Evolutionary conservation across 768 basidiomycete genomes (phyloP).

Genomic region (Calocybe indica): DNA sequence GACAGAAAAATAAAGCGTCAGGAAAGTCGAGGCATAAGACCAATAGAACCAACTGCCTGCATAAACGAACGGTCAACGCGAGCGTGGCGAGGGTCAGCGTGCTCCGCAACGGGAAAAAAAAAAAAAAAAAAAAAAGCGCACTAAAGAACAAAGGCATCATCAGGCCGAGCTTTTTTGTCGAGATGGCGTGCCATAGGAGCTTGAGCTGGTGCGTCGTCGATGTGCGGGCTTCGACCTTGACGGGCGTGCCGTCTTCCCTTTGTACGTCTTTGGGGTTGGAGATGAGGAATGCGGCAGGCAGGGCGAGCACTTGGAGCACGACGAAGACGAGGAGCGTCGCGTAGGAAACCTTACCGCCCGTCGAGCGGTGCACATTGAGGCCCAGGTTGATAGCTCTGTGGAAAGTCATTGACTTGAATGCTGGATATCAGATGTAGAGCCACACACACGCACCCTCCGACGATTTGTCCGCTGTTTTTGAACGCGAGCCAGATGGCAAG

Average conservation of each 20-base stretch:
- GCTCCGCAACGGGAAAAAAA: not conserved
- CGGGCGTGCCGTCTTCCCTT: constrained; percentile 12
- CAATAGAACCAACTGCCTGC: constrained; percentile 16
- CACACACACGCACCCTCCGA: constrained; percentile 11
- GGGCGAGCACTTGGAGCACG: constrained; percentile 10
- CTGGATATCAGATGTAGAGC: not conserved
- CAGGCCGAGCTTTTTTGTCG: constrained; percentile 5
- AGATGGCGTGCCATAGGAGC: constrained; percentile 6
- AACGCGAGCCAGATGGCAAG: constrained; percentile 5
- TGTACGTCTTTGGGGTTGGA: constrained; percentile 12
- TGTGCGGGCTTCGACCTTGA: constrained; percentile 11
- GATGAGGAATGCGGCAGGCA: constrained; percentile 8
- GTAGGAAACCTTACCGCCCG: constrained; percentile 14
- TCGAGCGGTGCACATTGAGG: constrained; percentile 11
- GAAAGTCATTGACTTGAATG: not conserved
- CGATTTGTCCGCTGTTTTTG: constrained; percentile 5
- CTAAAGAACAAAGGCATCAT: constrained; percentile 12
- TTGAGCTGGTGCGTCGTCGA: constrained; percentile 10
- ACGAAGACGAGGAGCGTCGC: constrained; percentile 8
- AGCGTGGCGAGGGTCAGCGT: too few species aligned
- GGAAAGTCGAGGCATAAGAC: constrained; percentile 14
- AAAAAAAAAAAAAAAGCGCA: not conserved
- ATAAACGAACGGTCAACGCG: too few species aligned
- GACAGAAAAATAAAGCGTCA: constrained; percentile 14
- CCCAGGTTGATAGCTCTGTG: constrained; percentile 9